A percentile compares a stretch with the other conserved stretches of the same genome.
Conservation (phyloP, 2,329 filamentous ascomycete species). For the Alternaria gansuensis region DNA sequence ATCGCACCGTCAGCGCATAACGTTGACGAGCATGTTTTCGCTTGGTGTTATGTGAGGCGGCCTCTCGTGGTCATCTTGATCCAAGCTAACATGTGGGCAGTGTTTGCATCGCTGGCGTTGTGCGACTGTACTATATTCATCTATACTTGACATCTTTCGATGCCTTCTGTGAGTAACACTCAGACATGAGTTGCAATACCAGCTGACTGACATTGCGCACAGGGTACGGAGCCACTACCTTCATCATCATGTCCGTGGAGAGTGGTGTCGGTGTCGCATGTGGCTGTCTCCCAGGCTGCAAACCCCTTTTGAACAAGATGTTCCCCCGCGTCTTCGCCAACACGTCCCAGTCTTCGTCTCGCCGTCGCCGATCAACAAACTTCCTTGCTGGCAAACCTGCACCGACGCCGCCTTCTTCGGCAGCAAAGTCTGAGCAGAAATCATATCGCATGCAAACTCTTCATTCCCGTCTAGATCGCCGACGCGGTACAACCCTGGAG, state of each 20-base stretch:
- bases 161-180: slow-evolving; percentile 36
- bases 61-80: neutral
- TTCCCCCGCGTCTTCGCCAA: slow-evolving; percentile 40
- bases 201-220: neutral
- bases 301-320: slow-evolving; percentile 41
- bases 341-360: slow-evolving; percentile 20
- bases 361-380: slow-evolving; percentile 14
- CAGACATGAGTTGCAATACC: neutral
- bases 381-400: slow-evolving; percentile 8
- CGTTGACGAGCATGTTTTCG: slow-evolving; percentile 44
- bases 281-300: slow-evolving; percentile 46
- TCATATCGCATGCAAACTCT: slow-evolving; percentile 13
- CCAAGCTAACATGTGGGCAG: slow-evolving; percentile 38
- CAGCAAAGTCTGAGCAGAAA: neutral
- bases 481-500: neutral
- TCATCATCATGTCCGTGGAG: slow-evolving; percentile 42
- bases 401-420: slow-evolving; percentile 4
- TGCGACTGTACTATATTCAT: slow-evolving; percentile 43
- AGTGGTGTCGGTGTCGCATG: slow-evolving; percentile 43
- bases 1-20: slow-evolving; percentile 41
- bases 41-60: slow-evolving; percentile 39
- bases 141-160: slow-evolving; percentile 41
- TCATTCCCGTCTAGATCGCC: neutral
- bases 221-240: slow-evolving; percentile 42
- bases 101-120: slow-evolving; percentile 45